phyloP scores from a whole-genome alignment of 2,329 filamentous ascomycete species.

The Sporothrix schenckii region DNA sequence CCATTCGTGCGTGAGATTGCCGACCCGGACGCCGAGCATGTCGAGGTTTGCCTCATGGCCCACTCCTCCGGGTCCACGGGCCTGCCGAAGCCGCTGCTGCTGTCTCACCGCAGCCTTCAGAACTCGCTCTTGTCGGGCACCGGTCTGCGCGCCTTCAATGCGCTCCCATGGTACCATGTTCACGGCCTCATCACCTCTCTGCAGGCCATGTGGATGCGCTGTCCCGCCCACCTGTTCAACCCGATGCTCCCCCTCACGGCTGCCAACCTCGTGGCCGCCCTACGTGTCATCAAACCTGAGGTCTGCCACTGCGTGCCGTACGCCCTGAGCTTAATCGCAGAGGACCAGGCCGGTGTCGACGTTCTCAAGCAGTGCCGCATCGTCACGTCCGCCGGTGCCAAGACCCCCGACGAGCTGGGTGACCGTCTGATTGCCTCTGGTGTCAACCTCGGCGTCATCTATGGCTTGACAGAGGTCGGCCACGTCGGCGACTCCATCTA shows the following conservation, averaged over 20 bases:
- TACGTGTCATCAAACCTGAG: slow-evolving; percentile 49
- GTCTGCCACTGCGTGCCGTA: slow-evolving; percentile 62
- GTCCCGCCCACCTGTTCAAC: slow-evolving; percentile 47
- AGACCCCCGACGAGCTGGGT: slow-evolving; percentile 57
- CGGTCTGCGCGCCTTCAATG: slow-evolving; percentile 48
- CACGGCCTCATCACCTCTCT: slow-evolving; percentile 49
- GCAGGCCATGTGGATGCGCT: slow-evolving; percentile 50
- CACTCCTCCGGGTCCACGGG: slow-evolving; percentile 56
- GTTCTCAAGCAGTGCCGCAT: slow-evolving; percentile 49
- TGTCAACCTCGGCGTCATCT: slow-evolving; percentile 52
- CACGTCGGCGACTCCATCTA: slow-evolving; percentile 48
- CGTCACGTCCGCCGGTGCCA: slow-evolving; percentile 56
- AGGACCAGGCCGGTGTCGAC: slow-evolving; percentile 55
- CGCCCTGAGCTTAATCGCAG: slow-evolving; percentile 58
- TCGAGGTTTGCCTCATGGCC: slow-evolving; percentile 46
- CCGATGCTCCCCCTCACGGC: slow-evolving; percentile 48
- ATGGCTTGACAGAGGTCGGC: slow-evolving; percentile 50
- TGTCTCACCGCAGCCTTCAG: slow-evolving; percentile 48
- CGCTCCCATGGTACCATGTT: slow-evolving; percentile 50
- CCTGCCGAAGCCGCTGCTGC: slow-evolving; percentile 50
- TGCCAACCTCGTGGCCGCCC: slow-evolving; percentile 47
- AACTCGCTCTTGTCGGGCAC: slow-evolving; percentile 43
- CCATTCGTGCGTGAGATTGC: slow-evolving; percentile 38
- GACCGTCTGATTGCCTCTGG: slow-evolving; percentile 52
- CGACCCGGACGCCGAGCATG: slow-evolving; percentile 40